Evolutionary conservation across 768 basidiomycete species (phyloP).

Genomic region (Clitopilus passeckerianus): DNA sequence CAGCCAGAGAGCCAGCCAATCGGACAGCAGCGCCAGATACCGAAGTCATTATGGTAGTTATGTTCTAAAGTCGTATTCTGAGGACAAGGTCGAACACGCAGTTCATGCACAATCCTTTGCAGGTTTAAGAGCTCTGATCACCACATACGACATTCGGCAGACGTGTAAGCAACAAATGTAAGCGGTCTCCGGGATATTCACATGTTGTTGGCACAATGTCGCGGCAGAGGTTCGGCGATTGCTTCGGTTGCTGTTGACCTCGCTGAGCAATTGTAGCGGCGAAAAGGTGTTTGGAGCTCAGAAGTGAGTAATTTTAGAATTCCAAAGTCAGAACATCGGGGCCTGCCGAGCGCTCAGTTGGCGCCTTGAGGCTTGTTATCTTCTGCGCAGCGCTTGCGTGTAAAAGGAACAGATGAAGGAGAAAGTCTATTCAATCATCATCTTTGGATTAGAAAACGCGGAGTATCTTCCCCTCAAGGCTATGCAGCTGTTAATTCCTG

Average conservation of each 20-base stretch:
- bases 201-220: not conserved
- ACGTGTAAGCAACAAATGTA: not conserved
- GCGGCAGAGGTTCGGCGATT: not conserved
- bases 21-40: not conserved
- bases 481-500: not conserved
- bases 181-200: not conserved
- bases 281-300: not conserved
- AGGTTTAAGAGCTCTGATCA: not conserved
- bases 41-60: not conserved
- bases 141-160: not conserved
- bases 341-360: no score
- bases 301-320: not conserved
- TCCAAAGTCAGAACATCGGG: no score
- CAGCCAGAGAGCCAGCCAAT: slow-evolving; percentile 15
- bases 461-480: not conserved
- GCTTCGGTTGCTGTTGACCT: not conserved
- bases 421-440: no score
- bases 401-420: no score
- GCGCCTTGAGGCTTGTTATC: not conserved
- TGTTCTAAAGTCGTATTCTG: not conserved
- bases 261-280: not conserved
- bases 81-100: not conserved
- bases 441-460: no score
- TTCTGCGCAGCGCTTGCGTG: not conserved
- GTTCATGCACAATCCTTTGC: not conserved